Conservation (phyloP, 2,329 filamentous ascomycete genomes). For the Erysiphe pulchra region DNA sequence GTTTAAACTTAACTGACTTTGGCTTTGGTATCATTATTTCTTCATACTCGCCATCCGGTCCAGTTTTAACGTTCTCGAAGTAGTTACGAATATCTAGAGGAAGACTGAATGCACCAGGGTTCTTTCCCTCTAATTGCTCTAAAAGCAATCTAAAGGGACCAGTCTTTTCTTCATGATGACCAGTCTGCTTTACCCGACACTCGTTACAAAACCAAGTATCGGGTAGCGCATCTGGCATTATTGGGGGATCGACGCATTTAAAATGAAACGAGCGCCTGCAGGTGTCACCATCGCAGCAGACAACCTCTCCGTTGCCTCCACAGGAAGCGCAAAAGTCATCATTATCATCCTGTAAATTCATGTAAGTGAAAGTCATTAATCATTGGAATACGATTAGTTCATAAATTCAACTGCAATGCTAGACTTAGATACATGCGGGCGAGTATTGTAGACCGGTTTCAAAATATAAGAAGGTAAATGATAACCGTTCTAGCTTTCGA, state of each 20-base stretch:
- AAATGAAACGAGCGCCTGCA: conserved; percentile 82
- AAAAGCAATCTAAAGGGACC: conserved; percentile 38
- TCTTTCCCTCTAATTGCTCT: conserved; percentile 37
- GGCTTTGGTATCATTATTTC: conserved; percentile 28
- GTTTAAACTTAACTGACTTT: conserved; percentile 25
- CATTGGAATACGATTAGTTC: background rate
- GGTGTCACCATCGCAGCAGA: conserved; percentile 89
- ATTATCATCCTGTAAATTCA: conserved; percentile 35
- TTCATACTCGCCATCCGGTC: conserved; percentile 56
- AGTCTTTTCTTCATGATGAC: conserved; percentile 11
- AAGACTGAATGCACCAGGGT: conserved; percentile 46
- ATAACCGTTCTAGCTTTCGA: too few species aligned
- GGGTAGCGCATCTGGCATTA: conserved; percentile 27
- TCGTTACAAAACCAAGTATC: conserved; percentile 71
- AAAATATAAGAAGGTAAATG: too few species aligned
- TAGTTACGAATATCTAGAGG: conserved; percentile 44
- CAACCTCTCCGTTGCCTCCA: conserved; percentile 54
- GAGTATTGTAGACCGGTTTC: too few species aligned
- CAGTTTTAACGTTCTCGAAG: conserved; percentile 59
- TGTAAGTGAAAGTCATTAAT: conserved; percentile 7
- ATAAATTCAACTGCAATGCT: too few species aligned
- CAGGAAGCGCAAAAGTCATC: conserved; percentile 81
- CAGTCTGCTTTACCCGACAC: conserved; percentile 27
- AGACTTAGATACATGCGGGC: too few species aligned
- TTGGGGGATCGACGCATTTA: conserved; percentile 59